Conservation (phyloP, 2,329 filamentous ascomycete species). For the Phoma sp. region DNA sequence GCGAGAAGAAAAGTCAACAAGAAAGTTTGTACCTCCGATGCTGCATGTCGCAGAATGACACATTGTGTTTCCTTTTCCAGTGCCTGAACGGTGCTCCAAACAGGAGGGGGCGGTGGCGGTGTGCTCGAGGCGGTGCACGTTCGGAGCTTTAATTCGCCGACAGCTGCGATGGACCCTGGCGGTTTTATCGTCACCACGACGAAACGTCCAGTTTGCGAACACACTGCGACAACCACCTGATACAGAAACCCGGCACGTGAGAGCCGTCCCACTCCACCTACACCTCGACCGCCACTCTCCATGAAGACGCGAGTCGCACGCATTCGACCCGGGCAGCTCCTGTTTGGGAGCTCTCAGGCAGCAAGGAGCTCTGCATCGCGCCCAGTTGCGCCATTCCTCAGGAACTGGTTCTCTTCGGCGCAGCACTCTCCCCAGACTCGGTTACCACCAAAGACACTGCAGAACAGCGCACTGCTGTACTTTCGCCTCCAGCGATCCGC, state of each 20-base stretch:
- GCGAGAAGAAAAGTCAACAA: background rate
- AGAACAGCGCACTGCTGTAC: conserved; percentile 23
- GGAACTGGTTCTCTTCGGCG: conserved; percentile 39
- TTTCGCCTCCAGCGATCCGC: conserved; percentile 28
- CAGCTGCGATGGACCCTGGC: conserved; percentile 13
- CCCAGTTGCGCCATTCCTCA: conserved; percentile 16
- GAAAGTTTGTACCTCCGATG: background rate
- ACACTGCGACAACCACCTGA: conserved; percentile 12
- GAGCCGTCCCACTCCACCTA: background rate
- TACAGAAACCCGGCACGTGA: conserved; percentile 5
- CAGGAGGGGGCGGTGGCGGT: background rate
- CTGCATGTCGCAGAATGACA: conserved; percentile 2
- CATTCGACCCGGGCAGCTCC: conserved; percentile 32
- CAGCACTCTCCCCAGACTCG: conserved; percentile 15
- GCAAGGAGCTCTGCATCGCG: conserved; percentile 16
- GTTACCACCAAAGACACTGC: conserved; percentile 12
- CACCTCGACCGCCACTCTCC: conserved; percentile 3
- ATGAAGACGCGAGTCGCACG: conserved; percentile 38
- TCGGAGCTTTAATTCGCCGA: conserved; percentile 16
- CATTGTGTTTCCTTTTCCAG: background rate
- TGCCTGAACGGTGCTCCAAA: background rate
- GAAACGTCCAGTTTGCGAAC: conserved; percentile 7
- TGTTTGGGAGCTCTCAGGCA: conserved; percentile 21
- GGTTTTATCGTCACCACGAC: conserved; percentile 16
- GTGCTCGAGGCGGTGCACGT: background rate